Conservation (phyloP, 306 rosid genomes). For the Prunus salicina region DNA sequence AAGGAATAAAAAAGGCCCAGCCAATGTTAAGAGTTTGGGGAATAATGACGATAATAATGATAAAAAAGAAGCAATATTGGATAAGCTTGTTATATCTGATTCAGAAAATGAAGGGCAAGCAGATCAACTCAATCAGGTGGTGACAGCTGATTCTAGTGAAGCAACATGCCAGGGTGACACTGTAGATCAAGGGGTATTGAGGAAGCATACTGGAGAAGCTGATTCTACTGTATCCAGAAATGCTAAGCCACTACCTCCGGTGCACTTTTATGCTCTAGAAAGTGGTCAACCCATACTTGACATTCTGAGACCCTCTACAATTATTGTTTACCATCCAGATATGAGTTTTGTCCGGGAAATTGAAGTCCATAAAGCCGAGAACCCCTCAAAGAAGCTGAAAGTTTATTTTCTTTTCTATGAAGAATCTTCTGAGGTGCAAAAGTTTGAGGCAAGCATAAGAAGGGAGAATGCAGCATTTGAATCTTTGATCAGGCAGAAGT, state of each 20-base stretch:
- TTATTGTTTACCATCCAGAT: slow-evolving; percentile 94
- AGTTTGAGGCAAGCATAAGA: slow-evolving; percentile 88
- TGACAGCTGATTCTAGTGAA: slow-evolving; percentile 37
- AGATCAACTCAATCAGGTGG: slow-evolving; percentile 35
- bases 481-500: slow-evolving; percentile 94
- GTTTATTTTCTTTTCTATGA: slow-evolving; percentile 92
- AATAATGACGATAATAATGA: slow-evolving; percentile 21
- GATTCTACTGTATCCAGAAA: slow-evolving; percentile 25
- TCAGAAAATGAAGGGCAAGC: slow-evolving; percentile 40
- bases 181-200: slow-evolving; percentile 37
- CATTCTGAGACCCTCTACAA: slow-evolving; percentile 66
- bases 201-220: slow-evolving; percentile 40
- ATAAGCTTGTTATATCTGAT: slow-evolving; percentile 33
- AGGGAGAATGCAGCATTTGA: slow-evolving; percentile 96
- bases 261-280: slow-evolving; percentile 85
- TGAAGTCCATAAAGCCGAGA: slow-evolving; percentile 81
- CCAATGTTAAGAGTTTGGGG: slow-evolving; percentile 31
- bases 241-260: slow-evolving; percentile 64
- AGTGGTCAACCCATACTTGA: slow-evolving; percentile 87
- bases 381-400: slow-evolving; percentile 66
- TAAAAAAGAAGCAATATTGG: slow-evolving; percentile 36
- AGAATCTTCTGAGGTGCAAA: slow-evolving; percentile 89
- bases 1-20: slow-evolving; percentile 43
- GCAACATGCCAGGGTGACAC: slow-evolving; percentile 30
- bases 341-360: slow-evolving; percentile 89